Base-by-base conservation (phyloP, 2,329 filamentous ascomycete species). In the Aspergillus udagawae region DNA sequence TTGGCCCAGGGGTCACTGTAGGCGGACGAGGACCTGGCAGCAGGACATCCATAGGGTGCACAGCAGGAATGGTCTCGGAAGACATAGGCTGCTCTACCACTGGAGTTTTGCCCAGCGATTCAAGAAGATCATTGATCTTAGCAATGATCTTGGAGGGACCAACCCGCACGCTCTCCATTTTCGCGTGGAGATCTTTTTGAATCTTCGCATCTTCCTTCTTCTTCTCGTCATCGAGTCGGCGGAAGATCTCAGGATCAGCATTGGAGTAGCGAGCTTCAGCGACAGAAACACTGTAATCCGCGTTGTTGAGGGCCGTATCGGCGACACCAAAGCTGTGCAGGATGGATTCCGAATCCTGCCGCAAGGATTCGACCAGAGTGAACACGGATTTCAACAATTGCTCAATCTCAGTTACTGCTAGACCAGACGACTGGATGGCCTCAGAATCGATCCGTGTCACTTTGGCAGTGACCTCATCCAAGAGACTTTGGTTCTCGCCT, bases 201-300 rank as follows among this genome's bases (percentile, higher is more conserved):
- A 82, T 73, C 58, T 79, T 79, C 2, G 66, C 64, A 63, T 81
- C 79, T 61, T 81, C 79, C 60, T 79, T 79, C 59, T 72, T 71
- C 66, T 80, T 80, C 62, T 81, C 79, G 42, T 69, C 70, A 27
- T 75, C 72, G 3, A 81, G 70, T 25, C 71, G 75, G 28, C 67
- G 65, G 60, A 80, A 78, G 10, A 76, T 72, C 3, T 74, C 72
- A 3, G 70, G 56, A 21, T 77, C 74, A 0, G 76, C 74, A 50
- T 77, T 75, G 20, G 79, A 73, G 38, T 77, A 75, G 52, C 72
- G 75, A 2, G 80, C 82, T 63, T 81, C 77, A 38, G 80, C 79
- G 51, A 83, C 79, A n/a, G 80, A 80, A 21, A 83, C 77, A 49
- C 79, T 77, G 53, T 82, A 80, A 56, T 82, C 80, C 1, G 80